These are phyloP conservation scores for Exidia glandulosa DNA, from an alignment of 768 basidiomycete genomes.

Conservation along the genomic window DNA sequence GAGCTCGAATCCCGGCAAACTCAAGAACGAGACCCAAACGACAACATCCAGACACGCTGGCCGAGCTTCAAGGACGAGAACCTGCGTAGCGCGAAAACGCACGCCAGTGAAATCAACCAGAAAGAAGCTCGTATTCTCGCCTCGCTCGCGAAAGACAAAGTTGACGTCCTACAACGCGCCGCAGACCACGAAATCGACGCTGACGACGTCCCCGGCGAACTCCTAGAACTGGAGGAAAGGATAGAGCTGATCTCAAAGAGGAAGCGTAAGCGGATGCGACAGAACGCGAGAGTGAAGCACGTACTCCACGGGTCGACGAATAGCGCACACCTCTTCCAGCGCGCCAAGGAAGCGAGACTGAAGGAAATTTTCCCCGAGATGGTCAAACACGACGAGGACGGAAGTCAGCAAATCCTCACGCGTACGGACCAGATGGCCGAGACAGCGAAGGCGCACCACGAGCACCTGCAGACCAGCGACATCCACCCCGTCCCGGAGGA, in stretches of 20 bases:
- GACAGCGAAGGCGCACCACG: not conserved
- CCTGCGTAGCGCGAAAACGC: not conserved
- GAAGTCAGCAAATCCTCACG: not conserved
- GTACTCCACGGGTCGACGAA: not conserved
- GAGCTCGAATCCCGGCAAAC: not conserved
- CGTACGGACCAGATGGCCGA: not conserved
- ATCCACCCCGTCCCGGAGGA: not conserved
- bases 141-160: not conserved
- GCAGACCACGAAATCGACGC: not conserved
- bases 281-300: not conserved
- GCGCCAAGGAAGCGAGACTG: not conserved
- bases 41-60: not conserved
- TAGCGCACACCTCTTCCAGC: not conserved
- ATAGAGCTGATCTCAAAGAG: not conserved
- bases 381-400: not conserved
- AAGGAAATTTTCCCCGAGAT: not conserved
- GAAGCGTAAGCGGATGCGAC: not conserved
- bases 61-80: not conserved
- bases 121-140: not conserved
- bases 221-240: not conserved
- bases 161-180: not conserved
- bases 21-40: not conserved
- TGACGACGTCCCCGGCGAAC: not conserved
- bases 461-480: not conserved
- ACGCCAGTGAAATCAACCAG: not conserved